Base-by-base conservation (phyloP, 257 asterid species). In the Eucommia ulmoides region DNA sequence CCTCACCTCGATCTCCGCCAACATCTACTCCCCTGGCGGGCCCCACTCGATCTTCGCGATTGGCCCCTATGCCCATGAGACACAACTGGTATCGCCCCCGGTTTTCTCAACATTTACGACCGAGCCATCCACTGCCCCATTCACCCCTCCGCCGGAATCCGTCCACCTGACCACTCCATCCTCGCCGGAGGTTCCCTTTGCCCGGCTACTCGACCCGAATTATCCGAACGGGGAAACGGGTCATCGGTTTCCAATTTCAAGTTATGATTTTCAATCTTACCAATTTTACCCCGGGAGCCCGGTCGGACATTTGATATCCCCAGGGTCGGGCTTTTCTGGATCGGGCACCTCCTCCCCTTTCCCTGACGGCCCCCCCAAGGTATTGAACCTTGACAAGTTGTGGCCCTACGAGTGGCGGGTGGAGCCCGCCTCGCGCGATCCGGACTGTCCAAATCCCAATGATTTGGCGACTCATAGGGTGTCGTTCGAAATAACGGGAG, bases 121-220 rank as follows among this genome's bases (percentile, higher is more conserved):
- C 0, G 85, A 80, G 59, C 91, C 91, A 19, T 80, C 91, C 19
- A 80, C 85, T 1, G 91, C 85, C 53, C 85, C 91, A 41, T 60
- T 74, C 24, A 80, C 89, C 24, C 84, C 91, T 48, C 85, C 91
- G 0, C 83, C 91, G 0, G 91, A 80, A 59, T 65, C 71, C 24
- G 80, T 84, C 14, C 85, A 77, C 61, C 52, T 77, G 52, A 80
- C 91, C 10, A 80, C 85, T 12, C 91, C 91, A 22, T 80, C 91
- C 54, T 80, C 91, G 8, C 91, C 91, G 10, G 91, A 80, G 7
- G 91, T 80, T 52, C 91, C 91, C 17, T 80, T 77, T 52, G 85
- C 91, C 6, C 80, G 50, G 60, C 78, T 80, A 53, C 82, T 80
- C 19, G 69, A 62, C 14, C 76, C 61, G 58, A 51, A 20, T 24